These are phyloP conservation scores for Ogataea hybrid DNA, from an alignment of 1,139 yeast species.

Conservation along the genomic window DNA sequence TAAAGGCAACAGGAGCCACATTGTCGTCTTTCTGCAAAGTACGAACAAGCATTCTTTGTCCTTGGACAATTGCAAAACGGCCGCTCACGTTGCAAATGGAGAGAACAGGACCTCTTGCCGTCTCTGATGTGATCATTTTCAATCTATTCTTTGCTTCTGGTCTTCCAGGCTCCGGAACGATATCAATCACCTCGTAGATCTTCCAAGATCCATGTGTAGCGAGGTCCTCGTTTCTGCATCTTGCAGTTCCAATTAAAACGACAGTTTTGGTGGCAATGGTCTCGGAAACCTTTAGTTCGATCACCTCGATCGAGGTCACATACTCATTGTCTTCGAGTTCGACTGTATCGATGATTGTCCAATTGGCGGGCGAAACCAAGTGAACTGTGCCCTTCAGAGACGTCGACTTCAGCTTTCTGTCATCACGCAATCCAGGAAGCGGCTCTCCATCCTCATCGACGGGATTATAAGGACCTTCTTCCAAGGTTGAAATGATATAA, in stretches of 20 bases:
- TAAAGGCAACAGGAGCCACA: slow-evolving; percentile 89
- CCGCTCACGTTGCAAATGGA: slow-evolving; percentile 82
- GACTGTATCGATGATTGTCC: slow-evolving; percentile 74
- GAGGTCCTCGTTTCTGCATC: slow-evolving; percentile 77
- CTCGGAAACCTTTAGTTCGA: slow-evolving; percentile 50
- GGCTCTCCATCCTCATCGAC: slow-evolving; percentile 73
- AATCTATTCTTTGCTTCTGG: slow-evolving; percentile 84
- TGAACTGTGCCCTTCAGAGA: slow-evolving; percentile 61
- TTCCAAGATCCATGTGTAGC: slow-evolving; percentile 79
- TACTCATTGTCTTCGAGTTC: slow-evolving; percentile 69
- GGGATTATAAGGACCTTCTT: slow-evolving; percentile 60
- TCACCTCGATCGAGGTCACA: slow-evolving; percentile 56
- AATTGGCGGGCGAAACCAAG: slow-evolving; percentile 68
- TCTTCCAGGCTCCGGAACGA: slow-evolving; percentile 85
- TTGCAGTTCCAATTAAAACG: slow-evolving; percentile 76
- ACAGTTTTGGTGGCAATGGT: slow-evolving; percentile 49
- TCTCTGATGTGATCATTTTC: slow-evolving; percentile 73
- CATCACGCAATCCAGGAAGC: slow-evolving; percentile 56
- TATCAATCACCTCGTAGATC: slow-evolving; percentile 72
- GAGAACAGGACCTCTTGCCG: slow-evolving; percentile 82
- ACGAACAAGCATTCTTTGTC: slow-evolving; percentile 80
- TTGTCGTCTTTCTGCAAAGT: slow-evolving; percentile 71
- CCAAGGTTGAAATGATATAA: slow-evolving; percentile 62
- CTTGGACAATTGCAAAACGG: slow-evolving; percentile 80
- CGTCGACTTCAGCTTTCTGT: slow-evolving; percentile 36